Evolutionary conservation across 331 rosid genomes (phyloP).

Genomic region (Pyracantha coccinea): DNA sequence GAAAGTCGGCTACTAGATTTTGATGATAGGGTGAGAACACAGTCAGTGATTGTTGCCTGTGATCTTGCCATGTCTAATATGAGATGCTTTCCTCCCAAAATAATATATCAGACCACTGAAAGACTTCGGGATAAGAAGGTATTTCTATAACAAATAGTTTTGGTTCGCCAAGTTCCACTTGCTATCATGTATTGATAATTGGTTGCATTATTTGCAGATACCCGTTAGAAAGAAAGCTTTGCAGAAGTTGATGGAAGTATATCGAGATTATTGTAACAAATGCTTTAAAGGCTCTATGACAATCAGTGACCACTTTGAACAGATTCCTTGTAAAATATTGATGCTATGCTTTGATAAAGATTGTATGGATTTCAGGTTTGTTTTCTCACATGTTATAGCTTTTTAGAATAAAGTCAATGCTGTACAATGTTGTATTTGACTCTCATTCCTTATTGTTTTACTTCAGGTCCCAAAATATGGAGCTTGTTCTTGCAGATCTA

Average conservation of each 20-base stretch:
- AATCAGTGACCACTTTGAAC: slow-evolving; percentile 55
- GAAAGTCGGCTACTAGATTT: slow-evolving; percentile 67
- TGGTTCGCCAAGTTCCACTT: slow-evolving; percentile 5
- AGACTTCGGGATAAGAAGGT: slow-evolving; percentile 93
- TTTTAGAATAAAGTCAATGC: slow-evolving; percentile 14
- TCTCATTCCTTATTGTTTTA: slow-evolving; percentile 4
- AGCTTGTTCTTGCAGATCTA: slow-evolving; percentile 62
- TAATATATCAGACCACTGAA: slow-evolving; percentile 56
- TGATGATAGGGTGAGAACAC: slow-evolving; percentile 85
- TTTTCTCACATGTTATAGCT: slow-evolving; percentile 13
- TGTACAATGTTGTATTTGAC: slow-evolving; percentile 10
- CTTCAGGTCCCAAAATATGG: slow-evolving; percentile 75
- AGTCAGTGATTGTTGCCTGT: slow-evolving; percentile 73
- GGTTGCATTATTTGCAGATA: slow-evolving; percentile 35
- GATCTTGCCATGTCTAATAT: slow-evolving; percentile 69
- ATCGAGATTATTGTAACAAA: slow-evolving; percentile 64
- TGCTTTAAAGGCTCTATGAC: slow-evolving; percentile 57
- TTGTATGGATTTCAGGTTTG: slow-evolving; percentile 87
- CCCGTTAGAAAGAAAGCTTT: slow-evolving; percentile 70
- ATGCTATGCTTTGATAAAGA: slow-evolving; percentile 90
- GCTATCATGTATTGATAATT: slow-evolving; percentile 1
- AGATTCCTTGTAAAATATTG: slow-evolving; percentile 79
- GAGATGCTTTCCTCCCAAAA: slow-evolving; percentile 43
- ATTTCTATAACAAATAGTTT: slow-evolving; percentile 16
- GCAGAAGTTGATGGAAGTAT: slow-evolving; percentile 69